Evolutionary conservation across 768 basidiomycete species (phyloP).

Genomic region (Kwoniella heveanensis): DNA sequence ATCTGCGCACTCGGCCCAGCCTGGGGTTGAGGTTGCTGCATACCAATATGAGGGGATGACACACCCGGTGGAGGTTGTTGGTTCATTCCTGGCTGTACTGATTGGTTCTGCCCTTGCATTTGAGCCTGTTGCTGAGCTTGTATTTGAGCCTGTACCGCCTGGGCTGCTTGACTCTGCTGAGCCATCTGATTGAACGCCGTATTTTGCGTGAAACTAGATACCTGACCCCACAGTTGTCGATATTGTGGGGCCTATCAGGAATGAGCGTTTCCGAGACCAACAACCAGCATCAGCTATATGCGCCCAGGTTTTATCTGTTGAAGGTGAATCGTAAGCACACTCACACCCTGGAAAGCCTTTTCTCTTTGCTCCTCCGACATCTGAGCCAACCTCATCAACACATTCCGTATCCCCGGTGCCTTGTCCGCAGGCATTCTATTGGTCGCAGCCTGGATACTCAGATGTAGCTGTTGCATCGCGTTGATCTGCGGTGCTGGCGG

Average conservation of each 20-base stretch:
- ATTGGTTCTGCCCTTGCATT: conserved; percentile 6
- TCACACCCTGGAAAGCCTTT: conserved; percentile 22
- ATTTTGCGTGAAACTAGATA: conserved; percentile 3
- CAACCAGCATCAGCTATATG: background rate
- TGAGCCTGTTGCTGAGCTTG: conserved; percentile 12
- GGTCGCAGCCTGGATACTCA: conserved; percentile 14
- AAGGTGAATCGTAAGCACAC: conserved; percentile 9
- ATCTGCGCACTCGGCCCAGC: conserved; percentile 5
- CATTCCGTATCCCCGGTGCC: conserved; percentile 15
- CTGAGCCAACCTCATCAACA: conserved; percentile 20
- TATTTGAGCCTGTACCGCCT: background rate
- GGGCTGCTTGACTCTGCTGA: background rate
- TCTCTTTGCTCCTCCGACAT: conserved; percentile 35
- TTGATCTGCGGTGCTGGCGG: conserved; percentile 9
- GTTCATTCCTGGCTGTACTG: background rate
- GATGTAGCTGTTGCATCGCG: conserved; percentile 11
- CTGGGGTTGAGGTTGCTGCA: conserved; percentile 7
- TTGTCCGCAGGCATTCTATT: conserved; percentile 25
- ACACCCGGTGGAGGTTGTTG: conserved; percentile 18
- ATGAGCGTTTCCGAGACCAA: too few relatives aligned
- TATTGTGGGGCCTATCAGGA: conserved; percentile 10
- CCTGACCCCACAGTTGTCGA: conserved; percentile 14
- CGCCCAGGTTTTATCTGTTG: background rate
- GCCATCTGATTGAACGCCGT: conserved; percentile 16
- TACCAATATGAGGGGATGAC: conserved; percentile 18